Evolutionary conservation across 257 asterid genomes (phyloP), one percentile per base, ranked within the genome.

Genomic region (Solanum chilense): DNA sequence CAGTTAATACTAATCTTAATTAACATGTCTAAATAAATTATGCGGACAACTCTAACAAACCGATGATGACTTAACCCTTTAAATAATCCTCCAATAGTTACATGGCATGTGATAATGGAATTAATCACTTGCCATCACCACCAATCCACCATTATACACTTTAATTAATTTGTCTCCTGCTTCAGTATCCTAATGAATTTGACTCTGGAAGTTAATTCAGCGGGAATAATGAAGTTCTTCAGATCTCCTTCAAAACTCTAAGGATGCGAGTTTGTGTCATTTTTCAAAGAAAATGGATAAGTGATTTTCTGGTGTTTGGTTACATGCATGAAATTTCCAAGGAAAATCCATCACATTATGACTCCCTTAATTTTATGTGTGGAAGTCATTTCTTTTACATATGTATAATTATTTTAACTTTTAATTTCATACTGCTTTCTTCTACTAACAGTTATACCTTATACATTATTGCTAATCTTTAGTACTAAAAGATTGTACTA

Each of bases 201-300:
- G 56, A 75, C 82, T 75, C 35, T 23, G 58, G 47, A 74, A 66
- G 35, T 66, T 21, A 11, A 37, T 35, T 74, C 49, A 37, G 29
- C 81, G 41, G 8, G 88, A 86, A 87, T 84, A 87, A 94, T 94
- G 98, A 92, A 78, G 23, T 71, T 85, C 84, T 86, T 88, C 74
- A 89, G 90, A 89, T 94, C 93, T 86, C 81, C 87, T 33, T 39
- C 75, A 52, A 93, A 49, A 71, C 47, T 66, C 21, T 68, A 68
- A 68, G 23, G 5, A 68, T 29, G 41, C 20, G 21, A 3, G 74
- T 66, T 66, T 10, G 37, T 25, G n/a, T 31, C 41, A 15, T 37
- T 56, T 56, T 56, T 56, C n/a, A 56, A 56, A 56, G 64, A 56
- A 56, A 56, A 56, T 56, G 66, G 25, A 21, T 6, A 11, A 74